Conservation (phyloP, 768 basidiomycete genomes). For the Amanita phalloides region DNA sequence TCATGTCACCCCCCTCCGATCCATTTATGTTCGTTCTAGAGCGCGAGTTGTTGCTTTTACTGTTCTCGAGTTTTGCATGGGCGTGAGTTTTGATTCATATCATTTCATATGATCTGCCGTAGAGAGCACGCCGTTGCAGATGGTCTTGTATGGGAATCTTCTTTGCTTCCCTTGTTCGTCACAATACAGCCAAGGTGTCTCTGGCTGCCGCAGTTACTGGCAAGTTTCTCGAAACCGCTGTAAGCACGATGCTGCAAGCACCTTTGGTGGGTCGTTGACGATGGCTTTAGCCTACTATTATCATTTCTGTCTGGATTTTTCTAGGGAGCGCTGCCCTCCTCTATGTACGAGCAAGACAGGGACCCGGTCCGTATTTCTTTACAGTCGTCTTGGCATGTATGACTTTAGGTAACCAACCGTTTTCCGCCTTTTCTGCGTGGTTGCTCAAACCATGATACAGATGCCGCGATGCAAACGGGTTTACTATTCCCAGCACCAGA, state of each 20-base stretch:
- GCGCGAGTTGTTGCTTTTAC: slow-evolving; percentile 45
- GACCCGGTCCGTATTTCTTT: slow-evolving; percentile 54
- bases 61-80: slow-evolving; percentile 43
- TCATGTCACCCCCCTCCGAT: slow-evolving; percentile 58
- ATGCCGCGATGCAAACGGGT: slow-evolving; percentile 47
- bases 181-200: slow-evolving; percentile 25
- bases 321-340: slow-evolving; percentile 45
- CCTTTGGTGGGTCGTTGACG: neutral
- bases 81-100: slow-evolving; percentile 24
- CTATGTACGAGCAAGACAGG: slow-evolving; percentile 46
- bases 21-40: slow-evolving; percentile 59
- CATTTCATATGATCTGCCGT: no score
- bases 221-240: slow-evolving; percentile 42
- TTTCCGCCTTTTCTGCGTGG: neutral
- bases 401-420: slow-evolving; percentile 30
- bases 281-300: slow-evolving; percentile 38
- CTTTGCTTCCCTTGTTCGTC: slow-evolving; percentile 47
- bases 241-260: slow-evolving; percentile 10
- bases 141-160: slow-evolving; percentile 56
- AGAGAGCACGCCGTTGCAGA: no score
- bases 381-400: slow-evolving; percentile 51
- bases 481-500: slow-evolving; percentile 55
- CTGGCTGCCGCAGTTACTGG: slow-evolving; percentile 33
- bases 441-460: slow-evolving; percentile 18
- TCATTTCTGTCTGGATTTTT: slow-evolving; percentile 54